A percentile compares a stretch with the other conserved stretches of the same genome.
These are phyloP conservation scores for Penicillium sp. DNA, from an alignment of 2,329 filamentous ascomycete genomes.

Conservation along the genomic window DNA sequence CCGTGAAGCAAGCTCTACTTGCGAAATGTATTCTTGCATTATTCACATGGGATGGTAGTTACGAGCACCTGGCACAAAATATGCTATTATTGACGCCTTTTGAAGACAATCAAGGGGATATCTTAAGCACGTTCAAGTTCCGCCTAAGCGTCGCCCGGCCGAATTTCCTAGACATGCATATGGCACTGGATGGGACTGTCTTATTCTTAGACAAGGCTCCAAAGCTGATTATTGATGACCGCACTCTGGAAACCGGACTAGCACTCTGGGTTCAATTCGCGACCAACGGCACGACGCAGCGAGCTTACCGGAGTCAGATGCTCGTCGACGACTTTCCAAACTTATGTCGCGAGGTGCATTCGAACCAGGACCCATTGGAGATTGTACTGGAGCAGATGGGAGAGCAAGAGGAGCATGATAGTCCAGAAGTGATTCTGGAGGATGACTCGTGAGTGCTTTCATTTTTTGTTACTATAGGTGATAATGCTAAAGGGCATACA, in stretches of 20 bases:
- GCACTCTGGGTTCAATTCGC: neutral
- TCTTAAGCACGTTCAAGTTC: slow-evolving; percentile 14
- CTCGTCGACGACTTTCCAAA: neutral
- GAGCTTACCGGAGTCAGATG: neutral
- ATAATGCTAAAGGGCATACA: neutral
- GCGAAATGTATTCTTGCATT: slow-evolving; percentile 12
- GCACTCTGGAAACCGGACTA: neutral
- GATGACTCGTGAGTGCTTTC: neutral
- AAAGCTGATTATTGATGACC: neutral
- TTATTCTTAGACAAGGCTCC: slow-evolving; percentile 1
- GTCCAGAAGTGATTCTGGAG: neutral
- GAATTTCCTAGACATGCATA: slow-evolving; percentile 18
- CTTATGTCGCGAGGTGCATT: neutral
- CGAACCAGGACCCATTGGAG: neutral
- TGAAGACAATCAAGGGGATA: slow-evolving; percentile 7
- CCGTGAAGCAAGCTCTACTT: slow-evolving; percentile 14
- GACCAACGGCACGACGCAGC: neutral
- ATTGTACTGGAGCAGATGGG: neutral
- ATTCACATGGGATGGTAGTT: slow-evolving; percentile 14
- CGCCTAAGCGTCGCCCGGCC: slow-evolving; percentile 15
- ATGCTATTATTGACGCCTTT: slow-evolving; percentile 7
- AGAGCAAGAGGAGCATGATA: neutral
- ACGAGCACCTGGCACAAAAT: slow-evolving; percentile 11
- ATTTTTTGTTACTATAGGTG: neutral
- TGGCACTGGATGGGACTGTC: slow-evolving; percentile 15